These are phyloP conservation scores for Cyclostephanos invisitatus DNA, from an alignment of 108 stramenopile species.

Conservation along the genomic window DNA sequence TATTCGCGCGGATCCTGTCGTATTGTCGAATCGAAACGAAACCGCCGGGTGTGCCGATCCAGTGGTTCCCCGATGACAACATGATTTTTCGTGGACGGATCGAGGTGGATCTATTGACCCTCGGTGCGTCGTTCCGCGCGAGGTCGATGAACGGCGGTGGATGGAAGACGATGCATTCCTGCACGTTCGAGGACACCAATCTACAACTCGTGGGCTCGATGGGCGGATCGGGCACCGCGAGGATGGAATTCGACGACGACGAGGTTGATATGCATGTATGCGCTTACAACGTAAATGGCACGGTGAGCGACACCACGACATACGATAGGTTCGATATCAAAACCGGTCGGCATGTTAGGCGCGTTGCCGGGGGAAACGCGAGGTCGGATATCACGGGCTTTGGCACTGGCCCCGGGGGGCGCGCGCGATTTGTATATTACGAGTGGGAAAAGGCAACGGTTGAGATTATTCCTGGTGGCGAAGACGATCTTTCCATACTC, in stretches of 20 bases:
- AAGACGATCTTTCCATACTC: constrained; percentile 1
- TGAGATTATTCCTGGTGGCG: constrained; percentile 13
- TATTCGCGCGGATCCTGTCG: constrained; percentile 1
- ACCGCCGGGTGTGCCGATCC: constrained; percentile 22
- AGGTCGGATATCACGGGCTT: constrained; percentile 27
- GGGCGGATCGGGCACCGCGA: constrained; percentile 21
- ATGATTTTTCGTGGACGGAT: constrained; percentile 27
- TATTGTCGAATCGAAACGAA: not conserved
- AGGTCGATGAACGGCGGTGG: not conserved
- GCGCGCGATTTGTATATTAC: constrained; percentile 24
- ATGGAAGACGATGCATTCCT: constrained; percentile 15
- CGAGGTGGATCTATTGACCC: constrained; percentile 16
- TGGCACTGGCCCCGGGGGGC: constrained; percentile 13
- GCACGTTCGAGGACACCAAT: constrained; percentile 25
- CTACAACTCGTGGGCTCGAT: constrained; percentile 24
- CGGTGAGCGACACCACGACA: constrained; percentile 26
- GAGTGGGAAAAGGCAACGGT: constrained; percentile 13
- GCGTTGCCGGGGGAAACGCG: constrained; percentile 17
- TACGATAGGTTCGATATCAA: constrained; percentile 23
- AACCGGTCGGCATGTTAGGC: constrained; percentile 11
- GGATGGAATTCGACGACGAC: constrained; percentile 23
- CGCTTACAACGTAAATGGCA: not conserved
- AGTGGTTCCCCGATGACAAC: constrained; percentile 34
- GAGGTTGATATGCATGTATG: constrained; percentile 28
- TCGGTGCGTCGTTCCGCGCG: constrained; percentile 14